Evolutionary conservation across 1,284 basidiomycete species (phyloP).

Genomic region (Trametes polyzona): DNA sequence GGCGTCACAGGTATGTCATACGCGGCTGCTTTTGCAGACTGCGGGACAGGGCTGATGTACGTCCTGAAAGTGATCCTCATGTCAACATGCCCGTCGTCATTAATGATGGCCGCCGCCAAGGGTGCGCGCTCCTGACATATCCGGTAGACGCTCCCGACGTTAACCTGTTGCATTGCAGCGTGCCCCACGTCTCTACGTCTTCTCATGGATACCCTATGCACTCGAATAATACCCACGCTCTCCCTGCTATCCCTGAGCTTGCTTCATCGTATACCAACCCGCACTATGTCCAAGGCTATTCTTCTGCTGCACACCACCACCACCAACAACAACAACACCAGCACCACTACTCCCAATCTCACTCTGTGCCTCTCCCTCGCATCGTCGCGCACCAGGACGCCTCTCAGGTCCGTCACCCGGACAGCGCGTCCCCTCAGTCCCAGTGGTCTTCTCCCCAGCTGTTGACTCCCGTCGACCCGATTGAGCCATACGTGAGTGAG

Average conservation of each 20-base stretch:
- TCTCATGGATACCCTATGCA: constrained; percentile 36
- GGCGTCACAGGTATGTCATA: constrained; percentile 52
- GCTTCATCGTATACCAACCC: constrained; percentile 38
- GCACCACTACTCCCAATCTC: constrained; percentile 46
- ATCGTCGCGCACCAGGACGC: constrained; percentile 29
- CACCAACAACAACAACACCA: constrained; percentile 11
- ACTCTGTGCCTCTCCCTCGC: constrained; percentile 30
- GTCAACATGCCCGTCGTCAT: constrained; percentile 24
- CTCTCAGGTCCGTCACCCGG: constrained; percentile 26
- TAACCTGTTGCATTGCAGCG: constrained; percentile 15
- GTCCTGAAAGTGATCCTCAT: constrained; percentile 25
- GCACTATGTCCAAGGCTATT: constrained; percentile 42
- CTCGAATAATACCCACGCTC: constrained; percentile 44
- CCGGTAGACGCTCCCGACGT: neutral
- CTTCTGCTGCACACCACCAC: constrained; percentile 41
- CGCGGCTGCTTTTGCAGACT: neutral
- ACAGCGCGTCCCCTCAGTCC: constrained; percentile 25
- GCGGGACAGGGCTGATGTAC: constrained; percentile 2
- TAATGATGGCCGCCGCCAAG: constrained; percentile 45
- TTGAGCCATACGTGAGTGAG: constrained; percentile 65
- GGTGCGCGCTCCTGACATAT: constrained; percentile 42
- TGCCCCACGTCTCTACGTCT: constrained; percentile 21
- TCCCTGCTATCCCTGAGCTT: constrained; percentile 64
- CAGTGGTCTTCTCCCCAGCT: constrained; percentile 36
- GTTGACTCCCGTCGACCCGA: constrained; percentile 47